Evolutionary conservation across 2,329 filamentous ascomycete species (phyloP).

Genomic region (Neonectria magnoliae): DNA sequence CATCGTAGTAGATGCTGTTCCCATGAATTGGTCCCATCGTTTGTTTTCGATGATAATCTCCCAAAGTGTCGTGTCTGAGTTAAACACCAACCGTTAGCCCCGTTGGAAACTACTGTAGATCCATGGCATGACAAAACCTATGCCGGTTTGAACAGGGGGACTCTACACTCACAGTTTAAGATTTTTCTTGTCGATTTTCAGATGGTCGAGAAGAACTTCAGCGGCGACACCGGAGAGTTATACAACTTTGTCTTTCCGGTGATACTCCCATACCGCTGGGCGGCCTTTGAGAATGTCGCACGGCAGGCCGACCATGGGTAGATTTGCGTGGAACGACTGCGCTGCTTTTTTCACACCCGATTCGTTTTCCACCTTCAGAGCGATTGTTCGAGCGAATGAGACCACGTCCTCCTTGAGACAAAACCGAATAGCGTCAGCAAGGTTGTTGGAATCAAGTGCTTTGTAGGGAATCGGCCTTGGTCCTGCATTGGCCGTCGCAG

Average conservation of each 20-base stretch:
- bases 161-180: slow-evolving; percentile 11
- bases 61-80: slow-evolving; percentile 5
- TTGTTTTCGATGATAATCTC: slow-evolving; percentile 19
- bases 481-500: slow-evolving; percentile 19
- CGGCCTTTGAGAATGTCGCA: slow-evolving; percentile 24
- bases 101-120: too few species aligned
- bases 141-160: neutral
- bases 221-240: slow-evolving; percentile 29
- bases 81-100: neutral
- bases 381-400: slow-evolving; percentile 1
- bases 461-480: slow-evolving; percentile 26
- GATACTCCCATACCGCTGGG: slow-evolving; percentile 20
- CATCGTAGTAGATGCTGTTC: neutral
- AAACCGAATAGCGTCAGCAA: slow-evolving; percentile 8
- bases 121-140: neutral
- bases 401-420: slow-evolving; percentile 16
- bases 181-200: slow-evolving; percentile 23
- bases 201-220: slow-evolving; percentile 9
- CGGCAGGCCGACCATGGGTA: slow-evolving; percentile 24
- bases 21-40: slow-evolving; percentile 33
- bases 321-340: slow-evolving; percentile 31
- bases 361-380: slow-evolving; percentile 24
- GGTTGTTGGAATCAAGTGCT: neutral
- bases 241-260: neutral
- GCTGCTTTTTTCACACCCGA: slow-evolving; percentile 27